Conservation (phyloP, 176 grass and related monocot species). For the Phyllostachys edulis region DNA sequence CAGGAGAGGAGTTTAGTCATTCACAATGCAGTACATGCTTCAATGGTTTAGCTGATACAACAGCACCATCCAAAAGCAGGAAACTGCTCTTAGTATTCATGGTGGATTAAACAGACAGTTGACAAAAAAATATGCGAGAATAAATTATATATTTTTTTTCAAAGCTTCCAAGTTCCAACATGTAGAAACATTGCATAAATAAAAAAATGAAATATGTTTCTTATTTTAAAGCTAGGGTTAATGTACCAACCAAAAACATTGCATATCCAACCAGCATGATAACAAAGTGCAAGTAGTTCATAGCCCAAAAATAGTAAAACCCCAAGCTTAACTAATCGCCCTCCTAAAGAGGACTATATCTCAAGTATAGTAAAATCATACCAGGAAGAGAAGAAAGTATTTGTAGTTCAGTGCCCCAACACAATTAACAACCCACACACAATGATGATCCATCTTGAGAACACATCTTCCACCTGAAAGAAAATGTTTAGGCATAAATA, state of each 20-base stretch:
- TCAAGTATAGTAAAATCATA: slow-evolving; percentile 41
- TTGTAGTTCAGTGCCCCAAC: slow-evolving; percentile 95
- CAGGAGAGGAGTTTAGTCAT: too few species aligned
- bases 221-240: neutral
- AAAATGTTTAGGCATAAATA: slow-evolving; percentile 20
- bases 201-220: neutral
- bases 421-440: slow-evolving; percentile 98
- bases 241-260: neutral
- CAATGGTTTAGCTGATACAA: too few species aligned
- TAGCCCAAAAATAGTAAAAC: neutral
- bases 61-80: too few species aligned
- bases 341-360: neutral
- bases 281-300: neutral
- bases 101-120: neutral
- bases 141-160: neutral
- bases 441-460: slow-evolving; percentile 98
- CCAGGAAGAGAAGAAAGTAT: slow-evolving; percentile 96
- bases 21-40: too few species aligned
- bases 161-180: neutral
- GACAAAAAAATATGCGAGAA: neutral
- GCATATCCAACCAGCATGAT: neutral
- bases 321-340: neutral
- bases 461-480: slow-evolving; percentile 92
- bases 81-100: neutral
- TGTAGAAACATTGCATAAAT: neutral